phyloP scores from a whole-genome alignment of 2,329 filamentous ascomycete species.

The Alternaria incomplexa region DNA sequence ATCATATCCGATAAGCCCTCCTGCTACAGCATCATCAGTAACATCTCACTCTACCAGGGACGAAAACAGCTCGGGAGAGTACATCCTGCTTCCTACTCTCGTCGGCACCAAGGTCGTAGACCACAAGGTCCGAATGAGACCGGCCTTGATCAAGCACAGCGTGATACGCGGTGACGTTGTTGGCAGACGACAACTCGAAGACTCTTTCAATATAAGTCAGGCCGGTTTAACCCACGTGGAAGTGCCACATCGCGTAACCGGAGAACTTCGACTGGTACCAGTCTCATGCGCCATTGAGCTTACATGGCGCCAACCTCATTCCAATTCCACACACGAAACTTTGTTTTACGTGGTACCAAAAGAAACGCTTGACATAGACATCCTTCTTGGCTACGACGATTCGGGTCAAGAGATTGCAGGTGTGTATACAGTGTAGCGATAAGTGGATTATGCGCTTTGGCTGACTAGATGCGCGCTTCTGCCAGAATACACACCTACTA shows the following conservation, averaged over 20 bases:
- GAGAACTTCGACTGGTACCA: background rate
- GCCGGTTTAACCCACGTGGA: background rate
- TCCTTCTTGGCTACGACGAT: conserved; percentile 1
- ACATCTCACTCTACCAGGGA: background rate
- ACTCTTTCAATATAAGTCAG: background rate
- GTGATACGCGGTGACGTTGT: conserved; percentile 5
- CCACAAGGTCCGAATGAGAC: background rate
- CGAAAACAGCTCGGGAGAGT: background rate
- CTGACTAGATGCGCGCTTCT: background rate
- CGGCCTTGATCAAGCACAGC: conserved; percentile 3
- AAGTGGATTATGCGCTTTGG: background rate
- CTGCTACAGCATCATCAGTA: background rate
- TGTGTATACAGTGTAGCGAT: background rate
- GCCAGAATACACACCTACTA: background rate
- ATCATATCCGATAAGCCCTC: background rate
- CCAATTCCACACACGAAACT: background rate
- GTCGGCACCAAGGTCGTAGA: background rate
- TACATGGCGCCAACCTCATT: background rate
- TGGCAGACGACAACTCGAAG: background rate
- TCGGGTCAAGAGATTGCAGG: background rate
- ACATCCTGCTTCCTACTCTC: background rate
- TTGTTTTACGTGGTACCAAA: conserved; percentile 3
- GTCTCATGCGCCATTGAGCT: background rate
- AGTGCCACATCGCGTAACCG: background rate
- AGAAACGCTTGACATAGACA: background rate